These are phyloP conservation scores for Mrakiaceae sp. DNA, from an alignment of 1,284 basidiomycete species.

Conservation along the genomic window DNA sequence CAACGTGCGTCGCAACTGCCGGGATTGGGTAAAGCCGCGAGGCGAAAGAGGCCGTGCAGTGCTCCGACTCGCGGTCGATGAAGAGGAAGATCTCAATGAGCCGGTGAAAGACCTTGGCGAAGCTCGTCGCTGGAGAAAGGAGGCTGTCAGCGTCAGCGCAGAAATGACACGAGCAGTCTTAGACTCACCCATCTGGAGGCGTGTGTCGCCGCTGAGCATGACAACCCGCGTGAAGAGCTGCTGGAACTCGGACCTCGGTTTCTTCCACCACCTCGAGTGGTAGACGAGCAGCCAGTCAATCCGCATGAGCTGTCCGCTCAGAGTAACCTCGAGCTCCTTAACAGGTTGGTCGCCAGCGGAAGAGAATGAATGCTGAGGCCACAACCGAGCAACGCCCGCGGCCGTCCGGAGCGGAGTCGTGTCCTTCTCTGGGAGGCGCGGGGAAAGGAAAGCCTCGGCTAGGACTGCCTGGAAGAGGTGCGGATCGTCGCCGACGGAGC, in stretches of 20 bases:
- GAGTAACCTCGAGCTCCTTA: background rate
- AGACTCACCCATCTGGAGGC: constrained; percentile 57
- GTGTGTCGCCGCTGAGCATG: constrained; percentile 60
- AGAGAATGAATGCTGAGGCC: too few relatives aligned
- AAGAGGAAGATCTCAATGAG: constrained; percentile 82
- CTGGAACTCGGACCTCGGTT: constrained; percentile 63
- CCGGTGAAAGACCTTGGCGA: constrained; percentile 71
- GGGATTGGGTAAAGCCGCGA: constrained; percentile 84
- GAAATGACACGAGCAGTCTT: background rate
- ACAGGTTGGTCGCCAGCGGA: too few relatives aligned
- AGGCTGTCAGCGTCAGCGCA: background rate
- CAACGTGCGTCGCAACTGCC: constrained; percentile 65
- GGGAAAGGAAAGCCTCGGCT: too few relatives aligned
- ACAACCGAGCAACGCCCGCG: background rate
- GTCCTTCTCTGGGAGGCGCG: constrained; percentile 26
- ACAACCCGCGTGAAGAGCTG: constrained; percentile 70
- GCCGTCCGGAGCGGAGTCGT: constrained; percentile 42
- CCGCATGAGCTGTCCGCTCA: constrained; percentile 33
- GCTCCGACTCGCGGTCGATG: constrained; percentile 82
- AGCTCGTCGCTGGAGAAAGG: constrained; percentile 53
- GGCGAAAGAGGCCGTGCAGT: constrained; percentile 82
- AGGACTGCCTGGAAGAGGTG: too few relatives aligned
- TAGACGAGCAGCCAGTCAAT: constrained; percentile 65
- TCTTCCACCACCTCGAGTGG: constrained; percentile 73
- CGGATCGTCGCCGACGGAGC: constrained; percentile 21